Evolutionary conservation across 2,329 filamentous ascomycete species (phyloP).

Genomic region (Arachnomyces sp.): DNA sequence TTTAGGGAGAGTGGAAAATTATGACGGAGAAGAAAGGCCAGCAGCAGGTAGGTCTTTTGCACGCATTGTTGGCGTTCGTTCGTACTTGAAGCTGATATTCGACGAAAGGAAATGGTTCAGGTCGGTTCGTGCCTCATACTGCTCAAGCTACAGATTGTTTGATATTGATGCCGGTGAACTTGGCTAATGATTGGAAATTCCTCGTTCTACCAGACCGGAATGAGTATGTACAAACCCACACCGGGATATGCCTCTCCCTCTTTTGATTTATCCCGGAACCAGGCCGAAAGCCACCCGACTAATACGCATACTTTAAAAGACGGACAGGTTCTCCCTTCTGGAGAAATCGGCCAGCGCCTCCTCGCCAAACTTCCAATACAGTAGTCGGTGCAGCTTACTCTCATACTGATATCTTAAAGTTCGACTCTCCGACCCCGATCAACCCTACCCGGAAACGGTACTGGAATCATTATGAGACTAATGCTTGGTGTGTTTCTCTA

Average conservation of each 20-base stretch:
- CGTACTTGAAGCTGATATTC: slow-evolving; percentile 6
- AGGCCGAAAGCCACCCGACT: too few species aligned
- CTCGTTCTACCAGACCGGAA: slow-evolving; percentile 24
- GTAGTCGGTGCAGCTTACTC: slow-evolving; percentile 94
- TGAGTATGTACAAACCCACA: slow-evolving; percentile 24
- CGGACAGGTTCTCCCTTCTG: slow-evolving; percentile 89
- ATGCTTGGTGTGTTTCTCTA: slow-evolving; percentile 11
- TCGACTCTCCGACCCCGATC: slow-evolving; percentile 28
- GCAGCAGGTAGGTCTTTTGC: slow-evolving; percentile 54
- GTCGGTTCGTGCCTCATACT: slow-evolving; percentile 66
- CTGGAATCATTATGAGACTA: slow-evolving; percentile 1
- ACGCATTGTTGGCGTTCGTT: background rate
- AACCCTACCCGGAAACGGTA: too few species aligned
- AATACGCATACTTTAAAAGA: slow-evolving; percentile 22
- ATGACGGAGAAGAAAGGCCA: slow-evolving; percentile 59
- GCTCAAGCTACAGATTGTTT: slow-evolving; percentile 4
- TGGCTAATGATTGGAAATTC: too few species aligned
- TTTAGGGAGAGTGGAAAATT: too few species aligned
- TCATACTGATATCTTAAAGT: slow-evolving; percentile 88
- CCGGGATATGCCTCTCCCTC: slow-evolving; percentile 7
- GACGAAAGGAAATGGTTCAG: slow-evolving; percentile 92
- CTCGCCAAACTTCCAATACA: slow-evolving; percentile 44
- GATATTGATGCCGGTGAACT: background rate
- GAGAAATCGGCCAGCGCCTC: slow-evolving; percentile 52
- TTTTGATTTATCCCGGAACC: slow-evolving; percentile 13